phyloP scores from a whole-genome alignment of 768 basidiomycete species.

The Russula dissimulans region DNA sequence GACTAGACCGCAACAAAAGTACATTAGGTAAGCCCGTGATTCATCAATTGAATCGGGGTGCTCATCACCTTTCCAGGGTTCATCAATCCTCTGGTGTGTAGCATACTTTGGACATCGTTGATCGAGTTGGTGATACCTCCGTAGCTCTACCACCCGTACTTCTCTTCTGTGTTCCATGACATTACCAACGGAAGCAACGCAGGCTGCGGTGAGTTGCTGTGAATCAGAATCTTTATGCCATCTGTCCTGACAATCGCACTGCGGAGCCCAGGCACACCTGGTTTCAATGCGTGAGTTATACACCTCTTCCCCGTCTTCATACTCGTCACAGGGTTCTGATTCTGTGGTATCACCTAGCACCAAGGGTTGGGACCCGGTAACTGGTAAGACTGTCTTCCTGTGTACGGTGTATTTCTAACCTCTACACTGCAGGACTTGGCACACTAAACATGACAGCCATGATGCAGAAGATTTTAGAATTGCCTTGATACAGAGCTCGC shows the following conservation, averaged over 20 bases:
- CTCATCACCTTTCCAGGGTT: not conserved
- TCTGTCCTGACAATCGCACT: not conserved
- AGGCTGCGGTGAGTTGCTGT: constrained; percentile 8
- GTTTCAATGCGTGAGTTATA: constrained; percentile 3
- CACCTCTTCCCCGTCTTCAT: not conserved
- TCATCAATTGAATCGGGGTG: too few species aligned
- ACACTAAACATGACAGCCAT: not conserved
- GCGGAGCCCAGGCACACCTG: not conserved
- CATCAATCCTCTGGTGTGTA: not conserved
- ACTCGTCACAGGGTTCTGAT: not conserved
- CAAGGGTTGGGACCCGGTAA: constrained; percentile 12
- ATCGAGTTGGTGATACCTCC: not conserved
- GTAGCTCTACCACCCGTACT: not conserved
- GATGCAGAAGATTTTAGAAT: too few species aligned
- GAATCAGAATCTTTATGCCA: not conserved
- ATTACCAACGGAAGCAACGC: not conserved
- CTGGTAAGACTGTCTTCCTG: not conserved
- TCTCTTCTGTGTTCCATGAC: not conserved
- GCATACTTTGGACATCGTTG: not conserved
- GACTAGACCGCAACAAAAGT: constrained; percentile 25
- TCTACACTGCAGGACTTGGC: not conserved
- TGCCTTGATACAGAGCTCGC: too few species aligned
- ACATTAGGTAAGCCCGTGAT: not conserved
- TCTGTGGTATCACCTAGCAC: not conserved
- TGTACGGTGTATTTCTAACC: not conserved